Base-by-base conservation (phyloP, 202 grass and related monocot species). In the Sporobolus alterniflorus region DNA sequence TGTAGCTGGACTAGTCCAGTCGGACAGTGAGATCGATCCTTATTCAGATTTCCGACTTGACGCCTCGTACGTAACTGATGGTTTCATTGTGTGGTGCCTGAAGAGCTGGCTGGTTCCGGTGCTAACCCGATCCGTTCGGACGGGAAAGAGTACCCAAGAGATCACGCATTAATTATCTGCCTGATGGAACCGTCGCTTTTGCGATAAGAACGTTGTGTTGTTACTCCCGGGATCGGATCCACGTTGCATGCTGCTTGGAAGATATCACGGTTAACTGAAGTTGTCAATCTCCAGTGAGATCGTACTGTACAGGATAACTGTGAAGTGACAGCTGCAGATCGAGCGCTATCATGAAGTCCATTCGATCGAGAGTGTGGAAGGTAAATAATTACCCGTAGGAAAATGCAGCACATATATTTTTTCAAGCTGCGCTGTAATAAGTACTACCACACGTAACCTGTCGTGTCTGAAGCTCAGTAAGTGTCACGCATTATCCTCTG, bases 101-200 rank as follows among this genome's bases (percentile, higher is more conserved):
- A 41, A 66, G 77, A 71, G 73, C 24, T 46, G 28, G 34, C 12
- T 47, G 63, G 31, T 81, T 75, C 60, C 41, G 57, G 66, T 26
- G 74, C 67, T 39, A 60, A 75, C 6, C 11, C 24, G 15, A 57
- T 67, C 49, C 30, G 21, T 14, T 39, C 24, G 22, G 21, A 17
- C 59, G 36, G 46, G 68, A 24, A 3, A 13, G 36, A n/a, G n/a
- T 24, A 24, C 51, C 22, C 11, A 22, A 32, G 57, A 49, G 69
- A 68, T 67, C 70, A 40, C 25, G 46, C 76, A 47, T 32, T 3
- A 74, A 47, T 32, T 3, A 74, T 80, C 61, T 57, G 56, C 34
- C 28, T 40, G 69, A 54, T 80, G 43, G 47, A 34, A 28, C 46
- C 59, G 22, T 69, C 64, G 15, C 76, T 86, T 73, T 73, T 56